Evolutionary conservation across 768 basidiomycete genomes (phyloP).

Genomic region (Serendipita sp.): DNA sequence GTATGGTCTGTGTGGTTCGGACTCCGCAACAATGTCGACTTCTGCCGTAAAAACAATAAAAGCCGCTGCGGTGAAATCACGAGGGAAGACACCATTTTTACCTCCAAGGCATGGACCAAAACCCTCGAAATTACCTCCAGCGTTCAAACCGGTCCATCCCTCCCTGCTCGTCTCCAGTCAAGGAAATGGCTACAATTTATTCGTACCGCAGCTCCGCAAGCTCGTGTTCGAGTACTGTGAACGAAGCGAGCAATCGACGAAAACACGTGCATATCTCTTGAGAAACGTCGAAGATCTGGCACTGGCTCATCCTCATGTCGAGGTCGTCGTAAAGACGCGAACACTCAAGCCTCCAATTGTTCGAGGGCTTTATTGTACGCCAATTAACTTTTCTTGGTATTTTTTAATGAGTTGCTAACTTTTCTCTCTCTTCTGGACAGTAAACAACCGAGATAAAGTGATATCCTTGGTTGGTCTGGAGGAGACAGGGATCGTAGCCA

Average conservation of each 20-base stretch:
- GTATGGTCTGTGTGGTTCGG: too few species aligned
- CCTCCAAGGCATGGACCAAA: neutral
- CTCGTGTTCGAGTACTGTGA: constrained; percentile 84
- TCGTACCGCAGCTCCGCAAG: constrained; percentile 65
- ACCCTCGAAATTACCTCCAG: neutral
- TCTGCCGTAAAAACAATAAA: neutral
- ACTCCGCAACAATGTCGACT: neutral
- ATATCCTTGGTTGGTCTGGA: constrained; percentile 62
- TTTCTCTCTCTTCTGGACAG: constrained; percentile 25
- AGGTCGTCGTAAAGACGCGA: constrained; percentile 65
- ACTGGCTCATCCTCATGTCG: constrained; percentile 60
- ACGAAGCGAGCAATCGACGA: constrained; percentile 57
- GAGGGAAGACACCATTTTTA: neutral
- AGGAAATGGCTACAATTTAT: constrained; percentile 58
- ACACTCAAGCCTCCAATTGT: constrained; percentile 62
- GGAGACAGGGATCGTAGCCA: constrained; percentile 55
- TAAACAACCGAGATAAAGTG: constrained; percentile 78
- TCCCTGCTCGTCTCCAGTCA: constrained; percentile 39
- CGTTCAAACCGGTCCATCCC: constrained; percentile 24
- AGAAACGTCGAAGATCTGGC: constrained; percentile 51
- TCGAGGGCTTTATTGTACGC: constrained; percentile 67
- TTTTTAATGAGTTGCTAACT: constrained; percentile 11
- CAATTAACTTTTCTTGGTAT: neutral
- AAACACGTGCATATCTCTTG: constrained; percentile 52
- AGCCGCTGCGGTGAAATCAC: neutral